Evolutionary conservation across 2,329 filamentous ascomycete species (phyloP), one percentile per base, ranked within the genome.

Genomic region (Simplicillium sp.): DNA sequence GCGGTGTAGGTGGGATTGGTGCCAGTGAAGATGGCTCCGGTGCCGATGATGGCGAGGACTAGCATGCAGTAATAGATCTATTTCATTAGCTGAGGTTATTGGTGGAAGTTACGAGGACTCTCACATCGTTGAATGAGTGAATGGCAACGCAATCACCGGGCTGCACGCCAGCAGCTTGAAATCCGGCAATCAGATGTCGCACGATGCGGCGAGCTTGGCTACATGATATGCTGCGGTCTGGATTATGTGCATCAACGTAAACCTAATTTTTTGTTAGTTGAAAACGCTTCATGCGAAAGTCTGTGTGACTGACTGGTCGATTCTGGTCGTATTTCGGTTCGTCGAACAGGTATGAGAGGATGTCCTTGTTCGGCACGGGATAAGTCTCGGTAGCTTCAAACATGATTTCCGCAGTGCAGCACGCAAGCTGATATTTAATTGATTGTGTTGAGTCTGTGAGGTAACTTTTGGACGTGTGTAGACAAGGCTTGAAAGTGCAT

Each of bases 21-120:
- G 16, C 36, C 36, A 3, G 36, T 37, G 36, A 37, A 37, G 14
- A 37, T 15, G 11, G 16, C 36, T 12, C 36, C 36, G 7, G 20
- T 11, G 20, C 36, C 36, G 14, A 37, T 37, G 25, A 37, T 37
- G 16, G 36, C 36, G 12, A 37, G 36, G 3, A 37, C 36, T 13
- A 37, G 11, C 36, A 37, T 37, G 36, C 17, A 37, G 36, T 37
- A 37, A 12, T 37, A 37, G 20, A 37, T 37, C 36, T 37, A 12
- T 28, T 20, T 37, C 4, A 28, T 37, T 13, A 20, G 36, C 12
- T 20, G 7, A 13, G 18, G 7, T 11, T 18, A 11, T 28, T n/a
- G 8, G n/a, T 25, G 11, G 11, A 15, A n/a, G 17, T 6, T 25
- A 12, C 13, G 4, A 3, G 20, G 4, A 3, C 6, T 20, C 36